phyloP scores from a whole-genome alignment of 2,329 filamentous ascomycete species.

The Phialophora macrospora region DNA sequence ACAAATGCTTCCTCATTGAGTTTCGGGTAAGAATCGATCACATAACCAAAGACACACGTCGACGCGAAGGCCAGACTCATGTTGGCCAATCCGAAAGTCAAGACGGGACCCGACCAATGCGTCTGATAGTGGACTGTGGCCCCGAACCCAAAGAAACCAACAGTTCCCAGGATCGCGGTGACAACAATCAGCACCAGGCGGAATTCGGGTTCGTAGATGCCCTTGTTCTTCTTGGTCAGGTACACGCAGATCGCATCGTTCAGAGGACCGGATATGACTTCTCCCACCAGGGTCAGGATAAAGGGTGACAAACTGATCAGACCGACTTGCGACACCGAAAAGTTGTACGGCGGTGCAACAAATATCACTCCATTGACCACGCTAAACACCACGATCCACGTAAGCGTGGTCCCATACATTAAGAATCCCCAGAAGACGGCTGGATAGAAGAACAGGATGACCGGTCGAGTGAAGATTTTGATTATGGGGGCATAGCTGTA shows the following conservation, averaged over 20 bases:
- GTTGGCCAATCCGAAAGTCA: conserved; percentile 57
- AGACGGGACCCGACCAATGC: conserved; percentile 56
- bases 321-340: conserved; percentile 77
- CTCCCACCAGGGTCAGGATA: conserved; percentile 82
- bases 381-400: conserved; percentile 32
- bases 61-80: conserved; percentile 55
- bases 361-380: conserved; percentile 33
- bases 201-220: conserved; percentile 90
- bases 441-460: conserved; percentile 39
- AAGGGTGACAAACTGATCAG: conserved; percentile 86
- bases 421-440: conserved; percentile 42
- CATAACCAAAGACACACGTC: conserved; percentile 58
- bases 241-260: conserved; percentile 71
- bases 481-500: conserved; percentile 31
- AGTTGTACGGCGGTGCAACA: conserved; percentile 43
- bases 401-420: conserved; percentile 28
- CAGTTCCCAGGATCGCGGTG: conserved; percentile 59
- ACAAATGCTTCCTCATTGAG: conserved; percentile 58
- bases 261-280: conserved; percentile 69
- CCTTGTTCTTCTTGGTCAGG: conserved; percentile 75
- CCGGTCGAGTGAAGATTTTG: conserved; percentile 39
- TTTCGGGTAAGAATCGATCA: conserved; percentile 56
- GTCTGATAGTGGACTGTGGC: conserved; percentile 43
- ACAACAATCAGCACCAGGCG: conserved; percentile 80
- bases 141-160: conserved; percentile 57